Evolutionary conservation across 495 filamentous ascomycete genomes (phyloP).

Genomic region (Sabuloglossum arenarium): DNA sequence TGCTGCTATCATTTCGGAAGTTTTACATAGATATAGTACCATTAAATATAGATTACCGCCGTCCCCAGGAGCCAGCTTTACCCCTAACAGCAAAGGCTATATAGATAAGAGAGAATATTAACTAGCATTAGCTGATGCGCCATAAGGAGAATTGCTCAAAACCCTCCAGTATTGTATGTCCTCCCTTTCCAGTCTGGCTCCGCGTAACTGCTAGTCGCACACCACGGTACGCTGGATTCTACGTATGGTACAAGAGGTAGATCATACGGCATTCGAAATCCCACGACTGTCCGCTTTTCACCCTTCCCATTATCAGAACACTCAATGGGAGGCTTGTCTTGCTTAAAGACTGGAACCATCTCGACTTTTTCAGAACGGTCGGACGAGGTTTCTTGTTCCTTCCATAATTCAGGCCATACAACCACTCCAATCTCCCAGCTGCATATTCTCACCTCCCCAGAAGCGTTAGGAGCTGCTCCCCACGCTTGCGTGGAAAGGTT

Average conservation of each 20-base stretch:
- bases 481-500: conserved; percentile 83
- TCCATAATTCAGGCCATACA: conserved; percentile 56
- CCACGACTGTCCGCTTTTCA: conserved; percentile 1
- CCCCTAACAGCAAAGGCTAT: too few species aligned
- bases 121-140: too few species aligned
- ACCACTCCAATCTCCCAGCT: conserved; percentile 78
- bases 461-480: conserved; percentile 37
- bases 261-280: conserved; percentile 67
- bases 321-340: conserved; percentile 27
- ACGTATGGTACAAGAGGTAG: conserved; percentile 50
- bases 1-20: too few species aligned
- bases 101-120: too few species aligned
- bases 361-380: conserved; percentile 11
- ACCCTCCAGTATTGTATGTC: background rate
- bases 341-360: conserved; percentile 52
- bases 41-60: too few species aligned
- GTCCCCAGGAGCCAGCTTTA: too few species aligned
- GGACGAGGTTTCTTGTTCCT: conserved; percentile 6
- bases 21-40: too few species aligned
- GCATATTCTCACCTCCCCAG: conserved; percentile 42
- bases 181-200: conserved; percentile 55
- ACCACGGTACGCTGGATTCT: conserved; percentile 53
- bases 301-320: background rate
- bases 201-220: conserved; percentile 36
- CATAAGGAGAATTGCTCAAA: too few species aligned